Base-by-base conservation (phyloP, 73 alveolate species). In the Paramecium sonneborni region DNA sequence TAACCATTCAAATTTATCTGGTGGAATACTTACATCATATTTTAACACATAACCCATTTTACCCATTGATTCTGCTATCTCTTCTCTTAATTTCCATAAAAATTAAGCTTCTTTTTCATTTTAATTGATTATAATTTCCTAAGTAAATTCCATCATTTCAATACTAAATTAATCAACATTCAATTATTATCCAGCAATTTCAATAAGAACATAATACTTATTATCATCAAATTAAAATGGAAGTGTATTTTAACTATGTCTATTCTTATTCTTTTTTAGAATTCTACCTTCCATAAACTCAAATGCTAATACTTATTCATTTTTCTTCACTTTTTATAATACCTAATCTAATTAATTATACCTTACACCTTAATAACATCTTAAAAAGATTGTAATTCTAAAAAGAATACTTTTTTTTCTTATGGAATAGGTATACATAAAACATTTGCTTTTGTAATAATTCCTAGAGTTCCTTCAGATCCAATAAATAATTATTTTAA, bases 391-490 rank as follows among this genome's bases (percentile, higher is more conserved):
- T 92, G n/a, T 6, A 86, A 67, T 34, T 92, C 72, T 48, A 92
- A 62, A 32, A 92, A 92, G 72, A 85, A 79, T 28, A 85, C 74
- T 5, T 82, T 57, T 12, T 82, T 91, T 35, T 74, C 20, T 46
- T 93, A 41, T 20, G 97, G 97, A 28, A 38, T 69, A 28, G 93
- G 92, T 14, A 97, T 95, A 57, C 97, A 95, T n/a, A 95, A 85
- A 1, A 97, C 85, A 24, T 98, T 96, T 7, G 95, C 93, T 72
- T 95, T 87, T 1, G 99, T 97, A 23, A 97, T 94, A 8, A 96
- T 92, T 4, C 99, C 99, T 32, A 97, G 76, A 5, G 98, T 96
- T 9, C 99, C 99, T 87, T 97, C 99, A 32, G 98, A 93, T 46
- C 99, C 99, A 24, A 97, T 96, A 74, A 97, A 97, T 39, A 97